A percentile compares a stretch with the other conserved stretches of the same genome.
phyloP scores from a whole-genome alignment of 2,329 filamentous ascomycete species.

The Purpureocillium lavendulum region DNA sequence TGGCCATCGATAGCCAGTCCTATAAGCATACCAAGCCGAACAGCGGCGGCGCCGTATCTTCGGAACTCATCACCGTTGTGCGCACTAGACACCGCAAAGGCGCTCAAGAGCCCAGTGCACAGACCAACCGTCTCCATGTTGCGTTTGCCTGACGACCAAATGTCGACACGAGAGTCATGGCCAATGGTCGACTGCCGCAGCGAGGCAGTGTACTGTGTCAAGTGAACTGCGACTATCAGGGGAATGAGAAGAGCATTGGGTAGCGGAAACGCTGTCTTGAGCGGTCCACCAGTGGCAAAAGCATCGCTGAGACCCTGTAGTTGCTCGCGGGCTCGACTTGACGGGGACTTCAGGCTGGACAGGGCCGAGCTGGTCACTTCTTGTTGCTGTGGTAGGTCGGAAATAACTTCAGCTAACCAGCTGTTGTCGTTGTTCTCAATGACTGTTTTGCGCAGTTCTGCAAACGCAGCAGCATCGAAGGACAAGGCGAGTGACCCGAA shows the following conservation, averaged over 20 bases:
- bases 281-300: not conserved
- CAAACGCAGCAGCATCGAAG: not conserved
- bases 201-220: slow-evolving; percentile 20
- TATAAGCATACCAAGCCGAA: slow-evolving; percentile 28
- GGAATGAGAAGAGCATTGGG: slow-evolving; percentile 25
- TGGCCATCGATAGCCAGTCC: slow-evolving; percentile 26
- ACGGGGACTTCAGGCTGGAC: not conserved
- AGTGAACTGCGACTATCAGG: slow-evolving; percentile 27
- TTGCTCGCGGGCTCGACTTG: not conserved
- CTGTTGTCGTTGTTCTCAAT: not conserved
- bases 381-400: not conserved
- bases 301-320: not conserved
- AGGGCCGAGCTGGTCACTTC: not conserved
- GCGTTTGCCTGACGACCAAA: no score
- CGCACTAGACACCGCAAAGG: slow-evolving; percentile 25
- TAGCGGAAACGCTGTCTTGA: slow-evolving; percentile 6
- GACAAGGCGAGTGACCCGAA: slow-evolving; percentile 3
- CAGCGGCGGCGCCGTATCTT: slow-evolving; percentile 23
- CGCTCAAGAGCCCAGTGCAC: slow-evolving; percentile 29
- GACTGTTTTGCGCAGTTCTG: not conserved
- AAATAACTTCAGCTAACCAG: not conserved
- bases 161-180: no score
- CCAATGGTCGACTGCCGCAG: no score
- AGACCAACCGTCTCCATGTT: slow-evolving; percentile 17
- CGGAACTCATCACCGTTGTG: slow-evolving; percentile 17